These are phyloP conservation scores for Wallemia hederae DNA, from an alignment of 1,284 basidiomycete species.

Conservation along the genomic window DNA sequence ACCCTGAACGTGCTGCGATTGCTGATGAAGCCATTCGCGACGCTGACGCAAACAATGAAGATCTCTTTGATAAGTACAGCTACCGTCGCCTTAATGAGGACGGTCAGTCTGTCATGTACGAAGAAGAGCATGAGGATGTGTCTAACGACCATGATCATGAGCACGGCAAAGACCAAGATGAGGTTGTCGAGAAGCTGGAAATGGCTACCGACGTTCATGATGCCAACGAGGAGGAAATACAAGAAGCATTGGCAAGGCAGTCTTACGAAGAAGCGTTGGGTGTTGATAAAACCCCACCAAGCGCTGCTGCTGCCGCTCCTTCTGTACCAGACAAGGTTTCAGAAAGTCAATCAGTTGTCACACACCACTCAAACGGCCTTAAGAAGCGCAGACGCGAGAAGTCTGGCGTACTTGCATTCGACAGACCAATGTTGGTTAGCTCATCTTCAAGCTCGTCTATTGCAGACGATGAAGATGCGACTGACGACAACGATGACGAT, in stretches of 20 bases:
- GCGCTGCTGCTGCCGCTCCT: constrained; percentile 22
- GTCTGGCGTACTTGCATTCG: constrained; percentile 42
- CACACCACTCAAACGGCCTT: not conserved
- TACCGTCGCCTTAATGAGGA: constrained; percentile 30
- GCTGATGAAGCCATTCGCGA: constrained; percentile 22
- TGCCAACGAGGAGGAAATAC: not conserved
- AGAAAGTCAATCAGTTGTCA: not conserved
- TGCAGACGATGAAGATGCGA: constrained; percentile 26
- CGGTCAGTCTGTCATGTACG: constrained; percentile 40
- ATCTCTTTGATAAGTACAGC: constrained; percentile 52
- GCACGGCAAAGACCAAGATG: constrained; percentile 18
- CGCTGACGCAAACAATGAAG: constrained; percentile 4
- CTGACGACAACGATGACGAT: constrained; percentile 36
- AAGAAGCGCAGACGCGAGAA: constrained; percentile 10
- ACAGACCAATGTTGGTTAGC: constrained; percentile 24
- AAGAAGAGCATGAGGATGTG: constrained; percentile 28
- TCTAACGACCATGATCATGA: constrained; percentile 19
- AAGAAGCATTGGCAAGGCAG: constrained; percentile 4
- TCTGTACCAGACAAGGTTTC: not conserved
- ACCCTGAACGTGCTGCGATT: constrained; percentile 17
- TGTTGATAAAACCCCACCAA: constrained; percentile 13
- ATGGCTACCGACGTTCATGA: not conserved
- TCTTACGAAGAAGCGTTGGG: not conserved
- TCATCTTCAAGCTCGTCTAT: constrained; percentile 19
- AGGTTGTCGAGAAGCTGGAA: constrained; percentile 4